phyloP scores from a whole-genome alignment of 2,329 filamentous ascomycete species.

The Teratosphaeria pseudoeucalypti region DNA sequence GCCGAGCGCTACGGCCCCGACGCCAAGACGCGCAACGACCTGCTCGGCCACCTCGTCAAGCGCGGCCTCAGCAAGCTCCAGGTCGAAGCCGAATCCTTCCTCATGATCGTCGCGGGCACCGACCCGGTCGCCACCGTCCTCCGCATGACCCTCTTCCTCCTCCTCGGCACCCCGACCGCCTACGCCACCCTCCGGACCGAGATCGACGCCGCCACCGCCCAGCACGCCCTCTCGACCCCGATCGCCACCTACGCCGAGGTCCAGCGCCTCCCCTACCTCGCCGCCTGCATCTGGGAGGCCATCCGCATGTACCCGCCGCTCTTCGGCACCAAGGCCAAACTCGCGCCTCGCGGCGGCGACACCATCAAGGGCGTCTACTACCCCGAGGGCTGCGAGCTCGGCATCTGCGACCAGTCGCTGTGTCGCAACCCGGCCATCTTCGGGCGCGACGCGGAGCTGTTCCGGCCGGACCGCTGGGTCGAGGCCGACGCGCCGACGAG shows the following conservation, averaged over 20 bases:
- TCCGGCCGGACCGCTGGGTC: constrained; percentile 43
- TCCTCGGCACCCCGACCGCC: constrained; percentile 37
- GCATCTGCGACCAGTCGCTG: constrained; percentile 33
- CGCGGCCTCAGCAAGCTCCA: constrained; percentile 30
- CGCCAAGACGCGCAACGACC: constrained; percentile 31
- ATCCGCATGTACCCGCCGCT: constrained; percentile 23
- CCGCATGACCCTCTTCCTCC: constrained; percentile 38
- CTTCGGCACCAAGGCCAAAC: constrained; percentile 18
- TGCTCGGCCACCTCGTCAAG: constrained; percentile 41
- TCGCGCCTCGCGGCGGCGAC: constrained; percentile 17
- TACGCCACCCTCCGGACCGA: constrained; percentile 38
- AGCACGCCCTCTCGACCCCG: background rate
- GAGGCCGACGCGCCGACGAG: constrained; percentile 26
- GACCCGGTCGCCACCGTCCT: constrained; percentile 47
- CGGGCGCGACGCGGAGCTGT: constrained; percentile 33
- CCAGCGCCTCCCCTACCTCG: constrained; percentile 21
- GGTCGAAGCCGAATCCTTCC: constrained; percentile 30
- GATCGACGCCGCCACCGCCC: constrained; percentile 28
- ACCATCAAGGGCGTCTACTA: constrained; percentile 30
- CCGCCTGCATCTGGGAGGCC: constrained; percentile 23
- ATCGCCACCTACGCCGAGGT: constrained; percentile 11
- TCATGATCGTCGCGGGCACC: constrained; percentile 42
- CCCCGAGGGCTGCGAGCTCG: constrained; percentile 39
- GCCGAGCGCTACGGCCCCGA: constrained; percentile 16
- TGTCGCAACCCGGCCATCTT: constrained; percentile 30